Conservation (phyloP, 176 grass and related monocot genomes). For the Eleusine coracana region DNA sequence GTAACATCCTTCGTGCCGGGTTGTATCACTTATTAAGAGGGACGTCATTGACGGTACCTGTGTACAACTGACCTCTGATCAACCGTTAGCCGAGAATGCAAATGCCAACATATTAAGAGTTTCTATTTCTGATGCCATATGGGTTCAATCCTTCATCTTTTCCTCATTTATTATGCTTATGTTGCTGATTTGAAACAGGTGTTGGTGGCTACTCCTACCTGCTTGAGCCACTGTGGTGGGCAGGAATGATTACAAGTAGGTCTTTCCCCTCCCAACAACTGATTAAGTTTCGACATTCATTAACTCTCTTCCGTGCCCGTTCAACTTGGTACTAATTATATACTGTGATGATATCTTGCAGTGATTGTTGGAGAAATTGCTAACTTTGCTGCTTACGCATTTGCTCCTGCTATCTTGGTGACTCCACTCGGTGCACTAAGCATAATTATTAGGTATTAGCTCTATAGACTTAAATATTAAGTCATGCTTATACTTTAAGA, state of each 20-base stretch:
- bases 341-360: constrained; percentile 30
- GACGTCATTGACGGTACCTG: not conserved
- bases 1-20: not conserved
- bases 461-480: not conserved
- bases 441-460: constrained; percentile 82
- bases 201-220: constrained; percentile 96
- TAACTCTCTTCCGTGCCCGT: constrained; percentile 8
- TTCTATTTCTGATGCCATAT: not conserved
- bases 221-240: constrained; percentile 95
- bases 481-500: constrained; percentile 7
- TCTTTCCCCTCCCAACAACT: constrained; percentile 26
- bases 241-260: constrained; percentile 91
- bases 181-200: constrained; percentile 59
- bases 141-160: not conserved
- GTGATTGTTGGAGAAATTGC: constrained; percentile 98
- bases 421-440: constrained; percentile 98
- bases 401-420: constrained; percentile 97
- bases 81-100: not conserved
- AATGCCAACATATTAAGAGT: not conserved
- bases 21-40: not conserved
- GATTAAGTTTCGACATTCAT: not conserved
- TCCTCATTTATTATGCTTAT: not conserved
- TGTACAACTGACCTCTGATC: not conserved
- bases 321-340: constrained; percentile 8
- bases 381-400: constrained; percentile 95